Evolutionary conservation across 176 grass and related monocot genomes (phyloP).

Genomic region (Phoenix dactylifera): DNA sequence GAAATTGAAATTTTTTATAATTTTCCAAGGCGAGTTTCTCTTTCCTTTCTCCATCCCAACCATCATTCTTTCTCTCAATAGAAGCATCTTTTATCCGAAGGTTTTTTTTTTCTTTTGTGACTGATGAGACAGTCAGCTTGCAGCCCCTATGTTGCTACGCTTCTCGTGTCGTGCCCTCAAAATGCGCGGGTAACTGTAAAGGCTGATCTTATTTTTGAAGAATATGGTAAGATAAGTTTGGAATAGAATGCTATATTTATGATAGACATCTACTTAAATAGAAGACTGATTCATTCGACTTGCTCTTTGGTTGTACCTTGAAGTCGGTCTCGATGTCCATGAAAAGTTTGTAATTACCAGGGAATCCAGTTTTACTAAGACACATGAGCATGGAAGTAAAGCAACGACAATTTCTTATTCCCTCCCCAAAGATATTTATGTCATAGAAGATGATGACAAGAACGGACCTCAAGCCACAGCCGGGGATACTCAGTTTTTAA

Average conservation of each 20-base stretch:
- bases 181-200: constrained; percentile 66
- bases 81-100: too few relatives aligned
- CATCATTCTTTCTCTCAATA: too few relatives aligned
- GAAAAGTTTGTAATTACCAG: constrained; percentile 60
- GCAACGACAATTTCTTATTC: constrained; percentile 13
- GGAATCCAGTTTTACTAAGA: constrained; percentile 28
- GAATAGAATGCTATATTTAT: too few relatives aligned
- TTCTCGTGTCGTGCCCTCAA: constrained; percentile 53
- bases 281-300: background rate
- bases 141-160: constrained; percentile 66
- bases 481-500: constrained; percentile 11
- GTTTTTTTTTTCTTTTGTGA: too few relatives aligned
- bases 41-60: too few relatives aligned
- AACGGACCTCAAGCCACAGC: constrained; percentile 5
- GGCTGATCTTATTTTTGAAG: constrained; percentile 82
- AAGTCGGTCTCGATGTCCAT: constrained; percentile 83
- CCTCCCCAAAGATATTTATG: constrained; percentile 62
- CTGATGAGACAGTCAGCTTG: constrained; percentile 16
- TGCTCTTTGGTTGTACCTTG: constrained; percentile 16
- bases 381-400: constrained; percentile 19
- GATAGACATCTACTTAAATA: too few relatives aligned
- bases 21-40: too few relatives aligned
- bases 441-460: constrained; percentile 38
- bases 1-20: too few relatives aligned
- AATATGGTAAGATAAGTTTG: constrained; percentile 54